Base-by-base conservation (phyloP, 1,284 basidiomycete species). In the Vanrija sp. region DNA sequence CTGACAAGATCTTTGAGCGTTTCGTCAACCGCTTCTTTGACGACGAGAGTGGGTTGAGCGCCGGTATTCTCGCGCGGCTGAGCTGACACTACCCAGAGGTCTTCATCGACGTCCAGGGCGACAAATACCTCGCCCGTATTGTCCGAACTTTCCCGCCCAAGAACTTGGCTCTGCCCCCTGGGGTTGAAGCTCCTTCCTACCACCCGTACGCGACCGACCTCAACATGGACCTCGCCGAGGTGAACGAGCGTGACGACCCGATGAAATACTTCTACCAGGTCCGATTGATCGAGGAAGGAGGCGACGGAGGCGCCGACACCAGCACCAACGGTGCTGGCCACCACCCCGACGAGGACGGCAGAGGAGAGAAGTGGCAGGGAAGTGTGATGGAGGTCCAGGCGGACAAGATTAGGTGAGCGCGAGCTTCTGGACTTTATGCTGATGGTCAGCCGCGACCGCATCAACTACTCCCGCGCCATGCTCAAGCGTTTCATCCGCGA, bases 401-500 rank as follows among this genome's bases (percentile, higher is more conserved):
- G 60, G 80, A 82, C 54, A 82, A 83, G 64, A 87, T 94, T 82
- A 89, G 88, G 91, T 89, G 68, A 54, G 82, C 78, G 43, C 14
- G 5, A 15, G 12, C 46, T 4, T 21, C 14, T 1, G 25, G 0
- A 9, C 0, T 8, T 16, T 25, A 46, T 58, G 26, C 52, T 55
- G 23, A 14, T 5, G 16, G 58, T 51, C 64, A 94, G 90, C 70
- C 91, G 95, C 59, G 95, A 98, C 74, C 89, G 94, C 55, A 82
- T 94, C 38, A 86, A 89, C 19, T 98, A 97, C 78, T 95, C 91
- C 43, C 96, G 97, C 74, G 92, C 93, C 15, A 95, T 98, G 65
- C 83, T 98, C 28, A 90, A 93, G 62, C 88, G 93, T 39, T 98
- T 95, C 77, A 88, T 98, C 50, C 87, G 91, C 59, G 95, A 98